These are phyloP conservation scores for Mallotus nudiflorus DNA, from an alignment of 345 rosid species.

Conservation along the genomic window DNA sequence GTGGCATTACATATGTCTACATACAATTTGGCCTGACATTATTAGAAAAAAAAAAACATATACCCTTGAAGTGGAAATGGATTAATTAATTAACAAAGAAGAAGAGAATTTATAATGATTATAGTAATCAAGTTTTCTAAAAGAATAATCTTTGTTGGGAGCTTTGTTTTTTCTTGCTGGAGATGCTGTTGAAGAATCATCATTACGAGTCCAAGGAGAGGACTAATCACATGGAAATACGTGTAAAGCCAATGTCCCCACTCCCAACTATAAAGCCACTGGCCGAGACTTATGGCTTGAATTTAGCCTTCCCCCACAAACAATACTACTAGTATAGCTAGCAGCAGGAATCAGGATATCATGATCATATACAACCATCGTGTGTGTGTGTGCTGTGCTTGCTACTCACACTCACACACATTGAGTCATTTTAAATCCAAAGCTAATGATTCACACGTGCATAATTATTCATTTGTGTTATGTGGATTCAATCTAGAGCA, in stretches of 20 bases:
- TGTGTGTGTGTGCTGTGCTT: conserved; percentile 30
- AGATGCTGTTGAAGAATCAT: conserved; percentile 42
- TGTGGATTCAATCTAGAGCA: background rate
- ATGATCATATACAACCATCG: no score
- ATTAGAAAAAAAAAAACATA: background rate
- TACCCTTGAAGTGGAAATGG: conserved; percentile 8
- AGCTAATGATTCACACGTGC: conserved; percentile 33
- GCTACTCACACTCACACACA: no score
- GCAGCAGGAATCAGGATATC: conserved; percentile 17
- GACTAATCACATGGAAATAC: conserved; percentile 43
- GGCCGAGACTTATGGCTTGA: conserved; percentile 53
- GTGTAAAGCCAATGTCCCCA: conserved; percentile 52
- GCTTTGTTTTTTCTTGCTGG: conserved; percentile 15
- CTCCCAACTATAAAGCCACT: conserved; percentile 36
- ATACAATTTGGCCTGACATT: background rate
- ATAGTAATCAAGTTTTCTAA: conserved; percentile 36
- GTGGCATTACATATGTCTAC: background rate
- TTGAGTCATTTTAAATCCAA: conserved; percentile 24
- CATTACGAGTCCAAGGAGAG: conserved; percentile 32
- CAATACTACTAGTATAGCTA: no score
- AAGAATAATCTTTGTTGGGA: conserved; percentile 35
- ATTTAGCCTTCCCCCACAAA: conserved; percentile 26
- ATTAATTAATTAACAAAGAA: background rate
- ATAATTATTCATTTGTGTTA: background rate
- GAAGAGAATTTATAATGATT: conserved; percentile 26